Percentiles rank a stretch among this genome's conserved stretches.
Evolutionary conservation across 2,329 filamentous ascomycete species (phyloP).

Genomic region (Diaporthe batatas): DNA sequence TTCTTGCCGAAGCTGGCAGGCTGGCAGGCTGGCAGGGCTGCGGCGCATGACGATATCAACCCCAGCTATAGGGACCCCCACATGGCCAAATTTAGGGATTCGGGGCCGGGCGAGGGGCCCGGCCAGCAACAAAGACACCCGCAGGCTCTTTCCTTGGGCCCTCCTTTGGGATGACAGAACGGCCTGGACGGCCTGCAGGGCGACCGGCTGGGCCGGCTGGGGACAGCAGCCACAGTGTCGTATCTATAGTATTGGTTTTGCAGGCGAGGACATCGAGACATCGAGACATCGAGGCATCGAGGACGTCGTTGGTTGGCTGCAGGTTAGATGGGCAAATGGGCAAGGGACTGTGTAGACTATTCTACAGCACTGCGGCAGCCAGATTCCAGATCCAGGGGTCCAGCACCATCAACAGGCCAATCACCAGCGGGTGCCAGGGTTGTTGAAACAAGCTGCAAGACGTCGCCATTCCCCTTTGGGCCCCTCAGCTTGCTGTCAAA

Average conservation of each 20-base stretch:
- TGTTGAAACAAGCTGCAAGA: slow-evolving; percentile 21
- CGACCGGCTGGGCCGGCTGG: slow-evolving; percentile 11
- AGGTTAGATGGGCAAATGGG: slow-evolving; percentile 5
- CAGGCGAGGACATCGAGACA: slow-evolving; percentile 1
- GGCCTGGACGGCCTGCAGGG: slow-evolving; percentile 7
- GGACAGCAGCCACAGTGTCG: background rate
- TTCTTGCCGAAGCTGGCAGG: background rate
- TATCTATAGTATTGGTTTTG: too few species aligned
- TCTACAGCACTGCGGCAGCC: slow-evolving; percentile 1
- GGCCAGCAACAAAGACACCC: slow-evolving; percentile 15
- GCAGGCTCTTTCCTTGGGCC: slow-evolving; percentile 4
- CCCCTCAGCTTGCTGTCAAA: slow-evolving; percentile 27
- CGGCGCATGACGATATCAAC: slow-evolving; percentile 27
- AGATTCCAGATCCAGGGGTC: slow-evolving; percentile 32
- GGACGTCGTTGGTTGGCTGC: slow-evolving; percentile 16
- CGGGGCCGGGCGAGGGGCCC: slow-evolving; percentile 20
- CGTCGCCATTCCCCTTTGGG: slow-evolving; percentile 26
- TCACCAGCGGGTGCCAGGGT: slow-evolving; percentile 4
- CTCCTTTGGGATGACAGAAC: slow-evolving; percentile 6
- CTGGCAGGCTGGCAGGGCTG: background rate
- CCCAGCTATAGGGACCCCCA: slow-evolving; percentile 26
- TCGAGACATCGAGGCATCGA: too few species aligned
- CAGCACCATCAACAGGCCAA: background rate
- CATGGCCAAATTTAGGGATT: slow-evolving; percentile 30
- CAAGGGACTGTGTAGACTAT: slow-evolving; percentile 12